phyloP scores from a whole-genome alignment of 2,329 filamentous ascomycete genomes.

The Ophioceras dolichostomum region DNA sequence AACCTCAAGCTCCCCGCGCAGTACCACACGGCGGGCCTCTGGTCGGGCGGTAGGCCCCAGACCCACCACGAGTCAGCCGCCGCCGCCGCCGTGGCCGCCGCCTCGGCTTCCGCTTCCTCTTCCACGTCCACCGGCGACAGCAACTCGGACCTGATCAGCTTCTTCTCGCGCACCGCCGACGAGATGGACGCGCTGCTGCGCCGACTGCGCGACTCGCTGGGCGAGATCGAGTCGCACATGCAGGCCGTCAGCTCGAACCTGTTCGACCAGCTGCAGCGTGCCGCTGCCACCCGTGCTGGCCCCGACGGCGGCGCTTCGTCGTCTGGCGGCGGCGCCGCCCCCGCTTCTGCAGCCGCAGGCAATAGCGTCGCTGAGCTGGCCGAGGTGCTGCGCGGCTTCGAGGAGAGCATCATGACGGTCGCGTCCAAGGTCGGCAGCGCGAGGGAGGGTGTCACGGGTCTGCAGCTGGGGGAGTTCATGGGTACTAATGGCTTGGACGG shows the following conservation, averaged over 20 bases:
- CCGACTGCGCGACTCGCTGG: slow-evolving; percentile 44
- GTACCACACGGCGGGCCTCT: slow-evolving; percentile 33
- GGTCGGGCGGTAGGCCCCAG: slow-evolving; percentile 20
- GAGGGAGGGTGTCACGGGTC: slow-evolving; percentile 47
- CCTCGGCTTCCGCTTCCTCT: slow-evolving; percentile 25
- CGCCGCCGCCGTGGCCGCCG: slow-evolving; percentile 27
- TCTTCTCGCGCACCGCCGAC: slow-evolving; percentile 50
- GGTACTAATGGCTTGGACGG: too few relatives aligned
- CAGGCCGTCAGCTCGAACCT: slow-evolving; percentile 49
- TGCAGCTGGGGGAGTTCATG: slow-evolving; percentile 38
- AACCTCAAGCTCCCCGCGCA: slow-evolving; percentile 34
- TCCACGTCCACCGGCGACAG: slow-evolving; percentile 33
- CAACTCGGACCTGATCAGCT: slow-evolving; percentile 47
- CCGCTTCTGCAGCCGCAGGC: too few relatives aligned
- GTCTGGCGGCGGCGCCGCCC: slow-evolving; percentile 18
- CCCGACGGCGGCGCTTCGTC: slow-evolving; percentile 5
- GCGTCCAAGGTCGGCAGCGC: slow-evolving; percentile 46
- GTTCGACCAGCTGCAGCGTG: slow-evolving; percentile 45
- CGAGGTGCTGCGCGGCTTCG: slow-evolving; percentile 50
- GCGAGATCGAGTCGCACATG: slow-evolving; percentile 54
- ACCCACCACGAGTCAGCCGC: slow-evolving; percentile 25
- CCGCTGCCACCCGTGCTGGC: slow-evolving; percentile 11
- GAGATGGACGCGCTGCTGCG: slow-evolving; percentile 47
- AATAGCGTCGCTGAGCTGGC: slow-evolving; percentile 39
- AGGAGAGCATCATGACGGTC: slow-evolving; percentile 51